Base-by-base conservation (phyloP, 1,284 basidiomycete genomes). In the Moesziomyces antarcticus region DNA sequence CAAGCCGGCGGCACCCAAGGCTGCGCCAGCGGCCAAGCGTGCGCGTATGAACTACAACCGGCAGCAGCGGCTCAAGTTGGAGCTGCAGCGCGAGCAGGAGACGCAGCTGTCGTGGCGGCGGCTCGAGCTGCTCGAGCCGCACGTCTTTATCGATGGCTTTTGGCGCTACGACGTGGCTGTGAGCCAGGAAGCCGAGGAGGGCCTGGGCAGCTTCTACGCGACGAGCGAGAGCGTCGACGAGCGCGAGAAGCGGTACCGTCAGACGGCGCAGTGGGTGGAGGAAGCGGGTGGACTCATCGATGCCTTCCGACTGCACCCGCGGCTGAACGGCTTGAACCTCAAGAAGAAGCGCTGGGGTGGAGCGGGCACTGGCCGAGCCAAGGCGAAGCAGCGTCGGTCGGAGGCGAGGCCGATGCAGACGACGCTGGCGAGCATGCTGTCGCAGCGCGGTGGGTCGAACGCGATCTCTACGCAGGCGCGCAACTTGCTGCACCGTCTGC, bases 261-360 rank as follows among this genome's bases (percentile, higher is more conserved):
- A 87, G 9, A 77, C 86, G 46, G 83, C 85, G 37, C 84, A 86
- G 47, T 98, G 94, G 91, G 86, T 97, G 66, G 84, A 91, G 27
- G 90, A 93, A 75, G 93, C 94, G 0, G 91, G 92, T 74, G 91
- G 90, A 63, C 87, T 98, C 50, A 88, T 97, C 16, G 93, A 97
- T 73, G 90, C 90, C 78, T 97, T 94, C 85, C 87, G 94, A 49
- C 90, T 93, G 85, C 94, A 11, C 88, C 90, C 75, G 30, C 62
- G 73, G 3, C 55, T 73, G 18, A 68, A 58, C n/a, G 57, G 57
- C 3, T 43, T 56, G 16, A 56, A 62, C n/a, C 51, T 60, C 30
- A 62, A 64, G 20, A 59, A 50, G 25, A 50, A 49, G 8, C 58
- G 67, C 5, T 55, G 60, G 3, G 72, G 49, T 8, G 59, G 54